Evolutionary conservation across 352 stramenopile genomes (phyloP), one percentile per base, ranked within the genome.

Genomic region (Peronospora belbahrii): DNA sequence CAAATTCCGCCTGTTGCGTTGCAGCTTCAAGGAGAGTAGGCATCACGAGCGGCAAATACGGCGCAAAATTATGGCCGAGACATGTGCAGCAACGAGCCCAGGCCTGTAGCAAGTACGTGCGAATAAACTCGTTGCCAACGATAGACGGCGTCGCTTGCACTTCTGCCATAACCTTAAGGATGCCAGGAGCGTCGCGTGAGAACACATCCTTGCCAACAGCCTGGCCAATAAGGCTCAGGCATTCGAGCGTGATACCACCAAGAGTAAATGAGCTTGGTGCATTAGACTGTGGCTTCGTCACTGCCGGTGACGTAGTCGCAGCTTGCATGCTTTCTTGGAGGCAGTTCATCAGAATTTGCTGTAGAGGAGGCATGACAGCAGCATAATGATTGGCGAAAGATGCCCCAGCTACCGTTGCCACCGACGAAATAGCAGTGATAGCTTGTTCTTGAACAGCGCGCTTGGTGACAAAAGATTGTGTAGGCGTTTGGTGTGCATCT

Each of bases 111-210:
- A 93, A 47, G 38, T 93, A 93, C 23, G 79, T 89, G 18, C 78
- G 78, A 32, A 90, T 85, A 42, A 78, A 80, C 40, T 93, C 82
- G 52, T 90, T 86, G 41, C 77, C 67, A 10, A 81, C 76, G 23
- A 90, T 88, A 24, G 67, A 66, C 3, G 78, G 72, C 9, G 79
- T 89, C 41, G 83, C 79, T 46, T 93, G 78, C 78, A 90, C 91
- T 45, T 91, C 72, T 0, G 74, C 73, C 73, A 91, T 89, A 39
- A 95, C 65, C 60, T 82, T 82, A 46, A 95, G 73, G 33, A 94
- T 76, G n/a, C 71, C 77, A 18, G 66, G 38, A 0, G 82, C 77
- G 35, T 94, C 82, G 9, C 31, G 30, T 0, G 52, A 67, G 48
- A 95, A 95, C n/a, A 80, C 49, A 0, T 80, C 71, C 34, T 75